Percentiles rank a stretch among this genome's conserved stretches.
Evolutionary conservation across 73 alveolate genomes (phyloP).

Genomic region (Diophrys appendiculata): DNA sequence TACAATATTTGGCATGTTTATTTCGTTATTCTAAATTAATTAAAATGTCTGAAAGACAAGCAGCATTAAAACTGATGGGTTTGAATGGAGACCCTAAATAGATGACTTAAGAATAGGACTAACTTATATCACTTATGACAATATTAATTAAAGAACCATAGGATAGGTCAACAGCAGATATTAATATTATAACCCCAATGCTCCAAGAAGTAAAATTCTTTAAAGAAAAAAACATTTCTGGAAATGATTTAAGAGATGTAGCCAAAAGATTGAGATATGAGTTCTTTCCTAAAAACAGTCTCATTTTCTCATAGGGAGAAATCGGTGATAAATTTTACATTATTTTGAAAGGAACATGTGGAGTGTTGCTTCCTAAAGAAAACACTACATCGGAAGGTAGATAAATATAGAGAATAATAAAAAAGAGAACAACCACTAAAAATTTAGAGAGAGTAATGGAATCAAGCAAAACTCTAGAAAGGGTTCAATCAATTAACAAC

Average conservation of each 20-base stretch:
- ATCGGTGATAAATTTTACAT: slow-evolving; percentile 59
- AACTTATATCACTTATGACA: background rate
- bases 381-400: no score
- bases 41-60: background rate
- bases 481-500: no score
- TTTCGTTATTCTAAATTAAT: no score
- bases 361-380: slow-evolving; percentile 8
- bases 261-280: slow-evolving; percentile 16
- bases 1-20: no score
- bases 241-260: background rate
- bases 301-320: slow-evolving; percentile 48
- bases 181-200: background rate
- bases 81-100: background rate
- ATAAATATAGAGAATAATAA: no score
- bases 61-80: background rate
- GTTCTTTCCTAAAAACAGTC: background rate
- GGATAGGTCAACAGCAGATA: background rate
- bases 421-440: no score
- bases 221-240: slow-evolving; percentile 1
- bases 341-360: slow-evolving; percentile 3
- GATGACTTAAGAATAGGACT: background rate
- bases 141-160: background rate
- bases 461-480: no score
- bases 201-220: background rate
- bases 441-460: no score